Base-by-base conservation (phyloP, 495 filamentous ascomycete genomes). In the Hyphodiscus hymeniophilus region DNA sequence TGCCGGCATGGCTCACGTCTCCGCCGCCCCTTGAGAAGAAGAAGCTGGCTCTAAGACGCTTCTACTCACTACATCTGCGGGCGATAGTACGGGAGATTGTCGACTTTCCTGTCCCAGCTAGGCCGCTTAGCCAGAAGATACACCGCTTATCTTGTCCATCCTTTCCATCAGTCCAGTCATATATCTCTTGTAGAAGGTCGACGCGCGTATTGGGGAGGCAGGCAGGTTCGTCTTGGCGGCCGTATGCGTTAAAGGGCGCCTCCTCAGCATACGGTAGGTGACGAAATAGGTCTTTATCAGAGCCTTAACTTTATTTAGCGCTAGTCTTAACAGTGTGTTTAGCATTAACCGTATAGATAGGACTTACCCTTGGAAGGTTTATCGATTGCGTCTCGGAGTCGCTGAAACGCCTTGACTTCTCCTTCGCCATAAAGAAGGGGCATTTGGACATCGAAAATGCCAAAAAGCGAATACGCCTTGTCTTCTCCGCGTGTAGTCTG, bases 81-180 rank as follows among this genome's bases (percentile, higher is more conserved):
- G 46, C 46, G 8, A 39, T 18, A 18, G 36, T 39, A 3, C 36
- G 36, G 12, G 36, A 12, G 8, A 39, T 39, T 11, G 36, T 39
- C 2, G 13, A 39, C 36, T 39, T 39, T 39, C 36, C 36, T 18
- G 36, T 39, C 1, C 36, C 36, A 2, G 36, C 36, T 20, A 11
- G 2, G 2, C 41, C 65, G 20, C 47, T 50, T 11, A 69, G 56
- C 66, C 63, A 69, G 48, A 65, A 65, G 35, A 44, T 60, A 43
- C 38, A 48, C 16, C 31, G 2, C 6, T 20, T 40, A 11, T 47
- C 28, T 16, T 45, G 41, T 10, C 35, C 35, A 39, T 39, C 36
- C n/a, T n/a, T n/a, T n/a, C n/a, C n/a, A n/a, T n/a, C n/a, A 1
- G 36, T 17, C 36, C 36, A 39, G 11, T 28, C n/a, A 7, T 3